phyloP scores from a whole-genome alignment of 306 rosid species.

The Senna tora region DNA sequence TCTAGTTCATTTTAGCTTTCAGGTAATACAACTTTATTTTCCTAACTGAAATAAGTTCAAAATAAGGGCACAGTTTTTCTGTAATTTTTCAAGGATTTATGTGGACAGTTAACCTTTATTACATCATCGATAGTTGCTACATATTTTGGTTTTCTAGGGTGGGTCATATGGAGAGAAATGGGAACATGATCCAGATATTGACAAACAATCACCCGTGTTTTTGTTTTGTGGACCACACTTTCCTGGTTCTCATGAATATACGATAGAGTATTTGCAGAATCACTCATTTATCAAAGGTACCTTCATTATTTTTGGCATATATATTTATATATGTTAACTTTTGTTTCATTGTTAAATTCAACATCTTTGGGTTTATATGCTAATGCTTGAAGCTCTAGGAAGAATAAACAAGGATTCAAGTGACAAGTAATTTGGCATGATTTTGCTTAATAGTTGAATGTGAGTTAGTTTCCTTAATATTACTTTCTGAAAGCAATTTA shows the following conservation, averaged over 20 bases:
- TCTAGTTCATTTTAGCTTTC: background rate
- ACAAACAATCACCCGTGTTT: constrained; percentile 54
- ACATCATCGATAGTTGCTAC: background rate
- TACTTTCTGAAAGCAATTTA: background rate
- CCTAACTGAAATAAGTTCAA: background rate
- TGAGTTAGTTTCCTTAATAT: background rate
- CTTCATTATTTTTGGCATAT: background rate
- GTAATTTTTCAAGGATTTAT: constrained; percentile 4
- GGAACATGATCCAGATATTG: constrained; percentile 34
- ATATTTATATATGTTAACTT: background rate
- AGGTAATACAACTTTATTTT: background rate
- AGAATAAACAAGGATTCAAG: constrained; percentile 2
- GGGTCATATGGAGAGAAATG: constrained; percentile 38
- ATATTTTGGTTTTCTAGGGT: constrained; percentile 17
- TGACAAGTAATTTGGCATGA: background rate
- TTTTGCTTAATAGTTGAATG: background rate
- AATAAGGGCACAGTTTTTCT: background rate
- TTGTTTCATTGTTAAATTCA: background rate
- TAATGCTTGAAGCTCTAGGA: background rate
- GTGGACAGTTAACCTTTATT: background rate
- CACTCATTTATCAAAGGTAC: constrained; percentile 72
- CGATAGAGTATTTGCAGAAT: constrained; percentile 61
- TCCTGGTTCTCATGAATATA: constrained; percentile 66
- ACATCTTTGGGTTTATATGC: background rate
- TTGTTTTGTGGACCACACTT: constrained; percentile 76